Evolutionary conservation across 2,329 filamentous ascomycete genomes (phyloP), one percentile per base, ranked within the genome.

Genomic region (Exophiala phaeomuriformis): DNA sequence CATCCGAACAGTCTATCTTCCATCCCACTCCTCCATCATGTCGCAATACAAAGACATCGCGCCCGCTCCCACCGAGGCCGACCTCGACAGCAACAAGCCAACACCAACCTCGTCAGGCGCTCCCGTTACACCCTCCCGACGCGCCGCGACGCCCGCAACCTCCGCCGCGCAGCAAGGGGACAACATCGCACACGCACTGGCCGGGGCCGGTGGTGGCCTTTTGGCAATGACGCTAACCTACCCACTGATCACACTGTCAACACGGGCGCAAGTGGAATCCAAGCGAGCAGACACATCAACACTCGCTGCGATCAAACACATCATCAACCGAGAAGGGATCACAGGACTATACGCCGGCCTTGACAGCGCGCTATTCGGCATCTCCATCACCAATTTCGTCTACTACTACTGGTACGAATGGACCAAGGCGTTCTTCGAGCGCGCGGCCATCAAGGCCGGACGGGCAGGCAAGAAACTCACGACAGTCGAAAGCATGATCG

Each of bases 381-480:
- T 98, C 76, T 93, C 87, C 71, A 85, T 98, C 64, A 98, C 93
- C 65, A 98, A 98, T 77, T 98, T 98, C 69, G 91, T 98, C 45
- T 98, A 98, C 79, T 98, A 98, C 76, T 98, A 97, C 78, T 98
- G 82, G 91, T 98, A 97, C 73, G 93, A 98, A 75, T 98, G 89
- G 88, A 93, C 90, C 59, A 84, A 90, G 55, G 79, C 85, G 47
- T 86, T 86, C 68, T 96, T 97, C 74, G 89, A 75, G 61, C 74
- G 79, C 60, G 87, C 89, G 6, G 89, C 90, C 43, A 70, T 78
- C 53, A 84, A 82, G 64, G 77, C 86, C 51, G 87, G 86, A 33
- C 83, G 88, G 60, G 80, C 83, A 53, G 83, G 80, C 58, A 85
- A 82, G 72, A 90, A 90, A 69, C 84, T 98, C 68, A 93, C 88